phyloP scores from a whole-genome alignment of 371 early-diverging fungal species.

The Apophysomyces trapeziformis region DNA sequence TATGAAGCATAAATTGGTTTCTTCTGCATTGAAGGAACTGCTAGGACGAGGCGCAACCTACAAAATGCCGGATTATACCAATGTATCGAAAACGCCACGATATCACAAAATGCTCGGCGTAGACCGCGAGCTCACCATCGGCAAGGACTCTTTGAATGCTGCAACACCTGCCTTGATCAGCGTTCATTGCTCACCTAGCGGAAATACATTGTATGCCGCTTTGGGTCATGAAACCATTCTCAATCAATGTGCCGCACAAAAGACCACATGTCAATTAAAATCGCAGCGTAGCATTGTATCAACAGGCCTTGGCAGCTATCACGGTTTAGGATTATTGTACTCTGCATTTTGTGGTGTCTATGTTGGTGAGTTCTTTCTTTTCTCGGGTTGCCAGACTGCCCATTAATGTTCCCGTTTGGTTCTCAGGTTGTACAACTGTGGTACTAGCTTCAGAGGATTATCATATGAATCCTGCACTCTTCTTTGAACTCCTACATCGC shows the following conservation, averaged over 20 bases:
- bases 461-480: constrained; percentile 55
- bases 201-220: constrained; percentile 56
- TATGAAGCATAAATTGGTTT: constrained; percentile 59
- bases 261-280: constrained; percentile 71
- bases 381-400: background rate
- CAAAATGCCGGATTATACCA: constrained; percentile 45
- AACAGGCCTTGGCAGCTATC: constrained; percentile 63
- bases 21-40: constrained; percentile 33
- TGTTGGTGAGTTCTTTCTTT: constrained; percentile 43
- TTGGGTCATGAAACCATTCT: constrained; percentile 69
- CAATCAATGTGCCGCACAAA: constrained; percentile 76
- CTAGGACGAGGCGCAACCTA: constrained; percentile 15
- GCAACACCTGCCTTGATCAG: constrained; percentile 53
- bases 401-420: background rate
- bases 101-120: constrained; percentile 53
- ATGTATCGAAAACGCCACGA: constrained; percentile 59
- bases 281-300: constrained; percentile 62
- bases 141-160: constrained; percentile 37
- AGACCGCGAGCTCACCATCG: constrained; percentile 52
- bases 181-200: constrained; percentile 50
- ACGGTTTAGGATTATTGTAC: constrained; percentile 79
- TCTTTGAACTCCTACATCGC: constrained; percentile 64
- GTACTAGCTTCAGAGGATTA: constrained; percentile 61
- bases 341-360: constrained; percentile 74
- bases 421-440: constrained; percentile 56